A percentile compares a stretch with the other conserved stretches of the same genome.
Conservation (phyloP, 2,329 filamentous ascomycete genomes). For the Pseudogymnoascus sp. region DNA sequence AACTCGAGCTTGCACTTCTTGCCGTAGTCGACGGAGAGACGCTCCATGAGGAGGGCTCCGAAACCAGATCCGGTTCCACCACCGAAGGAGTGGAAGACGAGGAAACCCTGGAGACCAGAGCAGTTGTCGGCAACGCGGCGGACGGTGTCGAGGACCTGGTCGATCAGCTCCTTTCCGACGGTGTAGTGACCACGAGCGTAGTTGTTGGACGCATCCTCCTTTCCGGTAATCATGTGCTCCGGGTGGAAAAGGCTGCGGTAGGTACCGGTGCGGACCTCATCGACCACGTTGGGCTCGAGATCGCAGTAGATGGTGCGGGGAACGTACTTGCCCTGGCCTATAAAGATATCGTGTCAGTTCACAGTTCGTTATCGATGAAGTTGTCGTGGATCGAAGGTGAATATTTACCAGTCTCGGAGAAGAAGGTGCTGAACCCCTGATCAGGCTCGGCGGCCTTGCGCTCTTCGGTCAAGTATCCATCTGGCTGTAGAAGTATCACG, state of each 20-base stretch:
- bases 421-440: conserved; percentile 99
- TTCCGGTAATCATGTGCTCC: conserved; percentile 98
- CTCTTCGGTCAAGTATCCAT: conserved; percentile 97
- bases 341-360: conserved; percentile 21
- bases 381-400: conserved; percentile 8
- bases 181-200: conserved; percentile 99
- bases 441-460: conserved; percentile 88
- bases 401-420: conserved; percentile 90
- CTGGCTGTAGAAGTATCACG: conserved; percentile 54
- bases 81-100: conserved; percentile 99
- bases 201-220: conserved; percentile 99
- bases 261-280: conserved; percentile 94
- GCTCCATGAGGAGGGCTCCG: conserved; percentile 97
- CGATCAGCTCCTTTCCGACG: conserved; percentile 98
- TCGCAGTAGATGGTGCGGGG: conserved; percentile 98
- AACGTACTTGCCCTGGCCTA: conserved; percentile 97
- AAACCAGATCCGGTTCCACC: conserved; percentile 98
- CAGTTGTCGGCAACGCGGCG: conserved; percentile 97
- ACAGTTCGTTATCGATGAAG: conserved; percentile 17
- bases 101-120: conserved; percentile 94
- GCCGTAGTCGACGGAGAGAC: conserved; percentile 96
- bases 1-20: conserved; percentile 99
- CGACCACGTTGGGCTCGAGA: conserved; percentile 98
- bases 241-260: conserved; percentile 98
- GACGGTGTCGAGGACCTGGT: conserved; percentile 95